These are phyloP conservation scores for Actinidia arguta DNA, from an alignment of 179 eudicot species.

Conservation along the genomic window DNA sequence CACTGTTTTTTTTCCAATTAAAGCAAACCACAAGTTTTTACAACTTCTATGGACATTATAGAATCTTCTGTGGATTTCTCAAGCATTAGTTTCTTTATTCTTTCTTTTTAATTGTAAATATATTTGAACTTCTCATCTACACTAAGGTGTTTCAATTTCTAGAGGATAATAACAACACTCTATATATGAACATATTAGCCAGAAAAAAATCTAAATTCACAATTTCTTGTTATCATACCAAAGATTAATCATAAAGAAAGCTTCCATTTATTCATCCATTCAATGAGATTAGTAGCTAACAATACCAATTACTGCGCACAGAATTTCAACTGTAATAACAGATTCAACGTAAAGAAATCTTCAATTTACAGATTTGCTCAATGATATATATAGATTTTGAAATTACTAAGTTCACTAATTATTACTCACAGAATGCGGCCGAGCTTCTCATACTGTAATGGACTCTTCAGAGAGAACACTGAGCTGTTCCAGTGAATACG, in stretches of 20 bases:
- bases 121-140: neutral
- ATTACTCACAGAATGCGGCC: slow-evolving; percentile 68
- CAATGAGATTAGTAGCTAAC: neutral
- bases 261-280: neutral
- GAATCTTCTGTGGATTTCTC: neutral
- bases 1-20: too few species aligned
- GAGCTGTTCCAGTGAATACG: slow-evolving; percentile 90
- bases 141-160: neutral
- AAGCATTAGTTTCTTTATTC: neutral
- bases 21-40: neutral
- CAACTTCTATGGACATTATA: neutral
- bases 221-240: neutral
- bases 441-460: slow-evolving; percentile 67
- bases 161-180: neutral
- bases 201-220: neutral
- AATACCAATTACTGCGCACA: too few species aligned
- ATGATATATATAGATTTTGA: neutral
- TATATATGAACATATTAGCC: too few species aligned
- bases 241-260: neutral
- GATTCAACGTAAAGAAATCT: neutral
- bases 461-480: slow-evolving; percentile 87
- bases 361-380: neutral
- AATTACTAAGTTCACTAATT: neutral
- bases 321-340: too few species aligned
- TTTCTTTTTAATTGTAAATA: neutral